phyloP scores from a whole-genome alignment of 2,329 filamentous ascomycete species.

The Cercospora nicotianae region DNA sequence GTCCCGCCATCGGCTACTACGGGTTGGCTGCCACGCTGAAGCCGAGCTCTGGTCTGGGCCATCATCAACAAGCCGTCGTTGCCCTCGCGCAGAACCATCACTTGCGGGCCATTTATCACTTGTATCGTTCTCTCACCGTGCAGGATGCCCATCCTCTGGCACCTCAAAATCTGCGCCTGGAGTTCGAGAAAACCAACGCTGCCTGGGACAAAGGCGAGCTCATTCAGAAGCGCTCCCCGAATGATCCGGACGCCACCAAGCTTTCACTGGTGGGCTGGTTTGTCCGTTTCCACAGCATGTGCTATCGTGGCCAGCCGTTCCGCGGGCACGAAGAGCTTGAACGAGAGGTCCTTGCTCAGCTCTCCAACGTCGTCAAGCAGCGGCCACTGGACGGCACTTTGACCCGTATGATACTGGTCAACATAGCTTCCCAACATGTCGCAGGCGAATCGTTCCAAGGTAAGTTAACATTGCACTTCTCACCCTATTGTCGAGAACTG shows the following conservation, averaged over 20 bases:
- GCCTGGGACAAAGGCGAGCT: constrained; percentile 59
- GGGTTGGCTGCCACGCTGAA: constrained; percentile 74
- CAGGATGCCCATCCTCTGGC: constrained; percentile 73
- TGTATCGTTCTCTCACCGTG: constrained; percentile 79
- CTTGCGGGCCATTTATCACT: constrained; percentile 81
- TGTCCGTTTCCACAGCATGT: constrained; percentile 79
- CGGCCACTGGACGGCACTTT: constrained; percentile 64
- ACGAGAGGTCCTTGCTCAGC: constrained; percentile 76
- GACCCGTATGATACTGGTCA: constrained; percentile 79
- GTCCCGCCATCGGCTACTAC: constrained; percentile 81
- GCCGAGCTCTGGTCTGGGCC: constrained; percentile 75
- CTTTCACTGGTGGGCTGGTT: constrained; percentile 77
- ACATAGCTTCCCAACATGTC: constrained; percentile 78
- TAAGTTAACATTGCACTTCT: constrained; percentile 38
- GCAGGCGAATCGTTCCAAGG: constrained; percentile 62
- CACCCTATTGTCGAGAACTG: not conserved
- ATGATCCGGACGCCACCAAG: constrained; percentile 54
- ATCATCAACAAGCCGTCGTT: constrained; percentile 89
- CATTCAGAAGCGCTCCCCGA: constrained; percentile 43
- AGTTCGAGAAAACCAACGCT: constrained; percentile 67
- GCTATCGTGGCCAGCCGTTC: constrained; percentile 75
- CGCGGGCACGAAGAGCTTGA: constrained; percentile 77
- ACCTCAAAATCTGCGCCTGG: constrained; percentile 71
- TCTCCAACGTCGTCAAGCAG: constrained; percentile 71
- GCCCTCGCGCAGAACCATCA: constrained; percentile 75